Conservation (phyloP, 225 moss, liverwort and hornwort species). For the Sphagnum contortum region DNA sequence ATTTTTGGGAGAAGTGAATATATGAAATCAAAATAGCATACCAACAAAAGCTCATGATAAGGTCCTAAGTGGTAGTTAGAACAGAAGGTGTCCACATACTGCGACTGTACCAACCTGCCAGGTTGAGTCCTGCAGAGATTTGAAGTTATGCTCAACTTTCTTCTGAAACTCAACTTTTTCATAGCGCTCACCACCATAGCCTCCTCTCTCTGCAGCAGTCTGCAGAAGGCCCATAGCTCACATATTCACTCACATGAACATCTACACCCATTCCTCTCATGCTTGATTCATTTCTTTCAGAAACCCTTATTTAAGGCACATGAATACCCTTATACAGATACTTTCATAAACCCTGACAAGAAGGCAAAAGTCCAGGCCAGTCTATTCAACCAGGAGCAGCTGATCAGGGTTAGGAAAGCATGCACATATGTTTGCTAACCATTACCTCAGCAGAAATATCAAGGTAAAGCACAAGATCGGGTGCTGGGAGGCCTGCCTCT, state of each 20-base stretch:
- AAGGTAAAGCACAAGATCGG: conserved; percentile 88
- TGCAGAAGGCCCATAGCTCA: conserved; percentile 5
- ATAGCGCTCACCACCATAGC: conserved; percentile 85
- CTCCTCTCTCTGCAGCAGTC: conserved; percentile 81
- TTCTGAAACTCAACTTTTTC: conserved; percentile 86
- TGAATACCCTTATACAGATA: too few relatives aligned
- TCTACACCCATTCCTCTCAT: background rate
- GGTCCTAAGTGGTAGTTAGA: background rate
- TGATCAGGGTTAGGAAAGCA: too few relatives aligned
- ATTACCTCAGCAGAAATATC: conserved; percentile 79
- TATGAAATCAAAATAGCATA: background rate
- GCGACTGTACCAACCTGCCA: conserved; percentile 44
- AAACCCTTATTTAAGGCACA: too few relatives aligned
- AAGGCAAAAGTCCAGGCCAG: too few relatives aligned
- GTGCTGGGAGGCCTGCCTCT: conserved; percentile 79
- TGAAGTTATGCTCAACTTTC: conserved; percentile 59
- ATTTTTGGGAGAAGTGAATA: background rate
- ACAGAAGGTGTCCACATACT: too few relatives aligned
- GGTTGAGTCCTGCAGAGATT: conserved; percentile 53
- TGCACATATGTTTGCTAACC: too few relatives aligned
- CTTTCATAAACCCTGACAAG: too few relatives aligned
- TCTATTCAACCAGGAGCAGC: too few relatives aligned
- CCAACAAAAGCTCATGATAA: background rate
- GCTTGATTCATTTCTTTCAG: background rate
- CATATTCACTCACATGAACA: too few relatives aligned